Conservation (phyloP, 2,329 filamentous ascomycete species). For the Colletotrichum cuscutae region DNA sequence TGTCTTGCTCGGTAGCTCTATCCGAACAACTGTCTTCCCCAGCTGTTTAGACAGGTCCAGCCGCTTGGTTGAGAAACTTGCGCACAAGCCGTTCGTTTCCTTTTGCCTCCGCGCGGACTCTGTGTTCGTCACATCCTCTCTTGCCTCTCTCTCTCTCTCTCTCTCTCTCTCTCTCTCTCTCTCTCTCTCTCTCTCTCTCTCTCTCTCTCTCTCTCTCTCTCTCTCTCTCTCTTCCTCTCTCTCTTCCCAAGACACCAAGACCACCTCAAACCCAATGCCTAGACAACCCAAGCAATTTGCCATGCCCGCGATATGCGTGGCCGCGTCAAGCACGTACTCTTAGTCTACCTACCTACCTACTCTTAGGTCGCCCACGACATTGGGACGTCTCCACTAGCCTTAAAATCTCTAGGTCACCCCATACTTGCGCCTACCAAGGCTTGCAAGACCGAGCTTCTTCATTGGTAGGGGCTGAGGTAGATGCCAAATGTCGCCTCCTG, state of each 20-base stretch:
- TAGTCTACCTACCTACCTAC: no score
- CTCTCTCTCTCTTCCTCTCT: no score
- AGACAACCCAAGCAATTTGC: background rate
- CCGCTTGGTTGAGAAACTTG: background rate
- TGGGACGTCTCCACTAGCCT: no score
- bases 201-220: no score
- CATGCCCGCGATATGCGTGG: background rate
- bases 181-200: no score
- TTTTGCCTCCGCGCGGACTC: background rate
- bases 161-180: no score
- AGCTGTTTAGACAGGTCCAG: background rate
- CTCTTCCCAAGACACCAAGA: no score
- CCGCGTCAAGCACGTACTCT: no score
- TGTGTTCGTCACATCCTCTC: background rate
- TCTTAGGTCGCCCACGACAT: no score
- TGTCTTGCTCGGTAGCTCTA: background rate
- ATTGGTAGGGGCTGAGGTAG: background rate
- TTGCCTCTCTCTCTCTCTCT: no score
- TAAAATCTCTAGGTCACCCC: no score
- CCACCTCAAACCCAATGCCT: background rate
- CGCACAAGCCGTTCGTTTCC: background rate
- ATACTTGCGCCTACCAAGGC: background rate
- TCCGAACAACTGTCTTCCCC: background rate
- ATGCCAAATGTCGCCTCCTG: background rate
- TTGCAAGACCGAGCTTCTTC: background rate